phyloP scores from a whole-genome alignment of 371 early-diverging fungal species.

The Rhizopus sp. region DNA sequence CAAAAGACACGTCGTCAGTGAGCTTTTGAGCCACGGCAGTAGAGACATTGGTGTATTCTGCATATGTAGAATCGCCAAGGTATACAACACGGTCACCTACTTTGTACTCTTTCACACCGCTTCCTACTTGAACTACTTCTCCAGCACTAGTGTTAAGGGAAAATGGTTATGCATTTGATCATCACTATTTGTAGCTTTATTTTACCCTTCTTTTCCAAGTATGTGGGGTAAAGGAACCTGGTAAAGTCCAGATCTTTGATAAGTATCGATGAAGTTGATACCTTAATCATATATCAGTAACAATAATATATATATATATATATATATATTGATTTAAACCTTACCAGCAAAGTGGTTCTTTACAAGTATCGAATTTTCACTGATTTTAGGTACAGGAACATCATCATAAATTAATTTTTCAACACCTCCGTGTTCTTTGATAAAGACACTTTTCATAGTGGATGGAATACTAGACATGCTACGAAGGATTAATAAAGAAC shows the following conservation, averaged over 20 bases:
- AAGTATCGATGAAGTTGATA: constrained; percentile 94
- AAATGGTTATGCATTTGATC: background rate
- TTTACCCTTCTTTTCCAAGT: constrained; percentile 78
- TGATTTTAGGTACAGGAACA: constrained; percentile 50
- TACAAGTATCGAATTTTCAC: constrained; percentile 67
- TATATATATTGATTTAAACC: background rate
- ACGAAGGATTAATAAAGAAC: constrained; percentile 6
- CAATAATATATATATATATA: background rate
- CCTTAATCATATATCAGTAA: constrained; percentile 32
- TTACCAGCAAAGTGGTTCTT: constrained; percentile 74
- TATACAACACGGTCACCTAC: constrained; percentile 89
- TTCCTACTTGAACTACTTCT: constrained; percentile 75
- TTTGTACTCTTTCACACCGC: constrained; percentile 64
- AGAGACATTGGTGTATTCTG: constrained; percentile 74
- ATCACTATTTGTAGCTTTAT: background rate
- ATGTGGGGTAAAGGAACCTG: constrained; percentile 68
- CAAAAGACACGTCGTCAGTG: constrained; percentile 59
- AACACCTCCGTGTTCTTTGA: constrained; percentile 69
- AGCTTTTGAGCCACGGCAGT: constrained; percentile 51
- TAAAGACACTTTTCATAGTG: constrained; percentile 75
- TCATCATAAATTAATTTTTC: constrained; percentile 68
- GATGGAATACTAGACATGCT: constrained; percentile 30
- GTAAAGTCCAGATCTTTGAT: constrained; percentile 89
- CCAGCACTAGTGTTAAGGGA: constrained; percentile 60
- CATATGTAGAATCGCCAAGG: constrained; percentile 66